A percentile compares a stretch with the other conserved stretches of the same genome.
Evolutionary conservation across 768 basidiomycete genomes (phyloP).

Genomic region (Trichaptum fuscoviolaceum): DNA sequence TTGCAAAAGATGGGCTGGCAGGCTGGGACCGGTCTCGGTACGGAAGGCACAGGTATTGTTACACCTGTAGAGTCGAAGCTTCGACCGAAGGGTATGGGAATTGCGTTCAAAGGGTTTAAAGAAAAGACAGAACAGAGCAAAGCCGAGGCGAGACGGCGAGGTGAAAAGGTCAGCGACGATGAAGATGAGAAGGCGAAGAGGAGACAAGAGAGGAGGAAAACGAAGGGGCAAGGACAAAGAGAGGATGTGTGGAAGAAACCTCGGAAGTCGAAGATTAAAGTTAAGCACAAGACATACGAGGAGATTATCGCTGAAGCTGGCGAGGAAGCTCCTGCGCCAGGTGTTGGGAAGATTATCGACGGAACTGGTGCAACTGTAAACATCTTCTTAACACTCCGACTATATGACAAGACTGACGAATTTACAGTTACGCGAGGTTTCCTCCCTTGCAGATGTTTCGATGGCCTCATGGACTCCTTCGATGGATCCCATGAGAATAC

Average conservation of each 20-base stretch:
- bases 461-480: conserved; percentile 81
- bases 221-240: conserved; percentile 47
- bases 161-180: conserved; percentile 71
- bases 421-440: conserved; percentile 75
- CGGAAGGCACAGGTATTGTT: conserved; percentile 75
- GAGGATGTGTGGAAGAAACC: conserved; percentile 79
- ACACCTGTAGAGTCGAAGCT: conserved; percentile 82
- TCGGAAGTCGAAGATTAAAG: conserved; percentile 76
- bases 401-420: conserved; percentile 10
- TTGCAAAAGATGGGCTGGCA: conserved; percentile 96
- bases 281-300: conserved; percentile 96
- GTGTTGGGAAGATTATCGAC: conserved; percentile 88
- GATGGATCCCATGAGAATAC: conserved; percentile 81
- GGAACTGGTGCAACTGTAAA: conserved; percentile 88
- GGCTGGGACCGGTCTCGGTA: conserved; percentile 73
- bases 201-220: conserved; percentile 43
- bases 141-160: conserved; percentile 68
- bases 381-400: conserved; percentile 13
- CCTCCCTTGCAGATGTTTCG: conserved; percentile 76
- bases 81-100: conserved; percentile 81
- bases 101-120: conserved; percentile 81
- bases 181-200: conserved; percentile 45
- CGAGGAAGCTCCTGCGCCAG: conserved; percentile 43
- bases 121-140: conserved; percentile 86
- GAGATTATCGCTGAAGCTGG: conserved; percentile 89